A percentile compares a stretch with the other conserved stretches of the same genome.
These are phyloP conservation scores for Aspergillus pseudonomiae DNA, from an alignment of 2,329 filamentous ascomycete genomes.

Conservation along the genomic window DNA sequence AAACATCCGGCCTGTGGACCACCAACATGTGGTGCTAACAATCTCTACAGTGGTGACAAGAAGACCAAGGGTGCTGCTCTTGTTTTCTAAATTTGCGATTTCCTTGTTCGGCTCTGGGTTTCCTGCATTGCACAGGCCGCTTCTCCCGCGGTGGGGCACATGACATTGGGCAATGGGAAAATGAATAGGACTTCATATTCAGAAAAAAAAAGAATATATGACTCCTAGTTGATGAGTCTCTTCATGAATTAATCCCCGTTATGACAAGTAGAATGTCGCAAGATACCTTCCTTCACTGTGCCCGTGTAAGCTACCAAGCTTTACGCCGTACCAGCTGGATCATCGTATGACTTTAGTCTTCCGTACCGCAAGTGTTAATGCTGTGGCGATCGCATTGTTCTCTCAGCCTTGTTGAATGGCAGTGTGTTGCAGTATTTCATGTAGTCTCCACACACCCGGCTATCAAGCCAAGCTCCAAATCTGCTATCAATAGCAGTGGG, in stretches of 20 bases:
- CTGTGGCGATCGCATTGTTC: neutral
- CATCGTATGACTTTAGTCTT: neutral
- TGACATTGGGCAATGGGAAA: conserved; percentile 45
- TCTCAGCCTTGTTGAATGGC: neutral
- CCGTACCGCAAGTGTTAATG: neutral
- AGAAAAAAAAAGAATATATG: conserved; percentile 42
- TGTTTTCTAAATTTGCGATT: conserved; percentile 81
- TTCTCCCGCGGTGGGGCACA: conserved; percentile 38
- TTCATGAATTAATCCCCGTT: conserved; percentile 23
- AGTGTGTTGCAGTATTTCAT: neutral
- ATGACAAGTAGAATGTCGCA: conserved; percentile 5
- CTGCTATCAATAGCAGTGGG: neutral
- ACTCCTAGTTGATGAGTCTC: conserved; percentile 39
- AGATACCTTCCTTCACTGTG: neutral
- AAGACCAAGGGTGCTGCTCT: conserved; percentile 99
- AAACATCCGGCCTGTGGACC: neutral
- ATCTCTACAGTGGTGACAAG: conserved; percentile 87
- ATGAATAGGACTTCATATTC: conserved; percentile 47
- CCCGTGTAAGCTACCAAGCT: neutral
- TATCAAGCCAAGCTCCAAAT: neutral
- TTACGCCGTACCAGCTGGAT: neutral
- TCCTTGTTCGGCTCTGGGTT: conserved; percentile 48
- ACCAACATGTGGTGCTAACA: conserved; percentile 44
- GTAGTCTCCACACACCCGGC: neutral
- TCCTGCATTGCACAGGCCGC: conserved; percentile 43